Evolutionary conservation across 495 filamentous ascomycete species (phyloP), one percentile per base, ranked within the genome.

Genomic region (Xylaria cubensis): DNA sequence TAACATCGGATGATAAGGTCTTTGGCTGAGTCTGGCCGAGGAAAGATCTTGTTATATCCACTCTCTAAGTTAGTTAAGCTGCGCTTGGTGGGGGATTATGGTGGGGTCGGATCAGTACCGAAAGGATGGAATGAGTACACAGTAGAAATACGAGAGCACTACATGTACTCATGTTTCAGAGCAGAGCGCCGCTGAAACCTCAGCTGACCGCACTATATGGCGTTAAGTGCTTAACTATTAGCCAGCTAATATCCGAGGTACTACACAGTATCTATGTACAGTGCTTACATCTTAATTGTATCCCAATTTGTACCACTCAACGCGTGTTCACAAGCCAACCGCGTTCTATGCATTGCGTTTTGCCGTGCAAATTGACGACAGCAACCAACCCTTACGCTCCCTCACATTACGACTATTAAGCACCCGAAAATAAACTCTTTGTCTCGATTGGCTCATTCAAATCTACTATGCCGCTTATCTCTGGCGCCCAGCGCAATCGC

Each of bases 401-500:
- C 13, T 41, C 39, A 17, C 3, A 39, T 21, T 1, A 64, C 21
- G 39, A 46, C 26, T 26, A 15, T 15, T 48, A 64, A 42, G 6
- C 7, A 17, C 17, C 39, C 8, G 8, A 7, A 29, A 61, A 61
- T 39, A 36, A 21, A 21, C 21, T 41, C 8, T 44, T 41, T n/a
- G 6, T 64, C 65, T 59, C 10, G 1, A 46, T 41, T 50, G 42
- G 29, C 17, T 21, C 7, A n/a, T 41, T 6, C 5, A 42, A 48
- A 19, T 36, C 42, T 2, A 36, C 24, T 17, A 72, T 72, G 70
- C 70, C 70, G 24, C 62, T 72, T 53, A 19, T 72, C 32, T 72
- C 70, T 7, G 62, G 70, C 53, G 39, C 51, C 56, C 71, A 72
- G 21, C 74, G 73, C 48, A 69, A 63, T 32, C 75, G 67, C 8